Percentiles rank a stretch among this genome's conserved stretches.
phyloP scores from a whole-genome alignment of 1,139 yeast genomes.

The Magnusiomyces fungicola region DNA sequence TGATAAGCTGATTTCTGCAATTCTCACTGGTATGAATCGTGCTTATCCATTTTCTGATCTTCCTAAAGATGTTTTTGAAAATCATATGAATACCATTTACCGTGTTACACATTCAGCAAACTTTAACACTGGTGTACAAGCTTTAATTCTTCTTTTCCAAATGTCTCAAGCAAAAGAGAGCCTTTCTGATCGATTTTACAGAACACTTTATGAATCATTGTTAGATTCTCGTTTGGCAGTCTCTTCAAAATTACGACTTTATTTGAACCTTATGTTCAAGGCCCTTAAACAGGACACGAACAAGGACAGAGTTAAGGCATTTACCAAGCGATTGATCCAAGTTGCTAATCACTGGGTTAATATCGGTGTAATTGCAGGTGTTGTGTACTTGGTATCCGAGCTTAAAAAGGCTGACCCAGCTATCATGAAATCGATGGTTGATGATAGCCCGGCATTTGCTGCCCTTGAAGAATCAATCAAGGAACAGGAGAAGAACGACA shows the following conservation, averaged over 20 bases:
- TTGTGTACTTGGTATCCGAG: constrained; percentile 69
- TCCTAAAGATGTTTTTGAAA: constrained; percentile 62
- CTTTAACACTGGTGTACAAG: constrained; percentile 91
- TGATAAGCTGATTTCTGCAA: constrained; percentile 79
- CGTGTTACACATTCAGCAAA: constrained; percentile 90
- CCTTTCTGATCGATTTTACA: constrained; percentile 64
- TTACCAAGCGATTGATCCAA: constrained; percentile 85
- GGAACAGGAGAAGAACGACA: background rate
- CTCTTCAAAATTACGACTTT: constrained; percentile 76
- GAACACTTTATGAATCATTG: constrained; percentile 84
- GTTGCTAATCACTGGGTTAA: constrained; percentile 80
- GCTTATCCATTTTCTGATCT: constrained; percentile 88
- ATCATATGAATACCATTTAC: constrained; percentile 78
- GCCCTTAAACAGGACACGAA: constrained; percentile 69
- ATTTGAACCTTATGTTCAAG: constrained; percentile 76
- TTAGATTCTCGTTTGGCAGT: constrained; percentile 74
- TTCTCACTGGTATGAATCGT: constrained; percentile 91
- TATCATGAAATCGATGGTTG: constrained; percentile 40
- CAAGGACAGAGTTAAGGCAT: constrained; percentile 67
- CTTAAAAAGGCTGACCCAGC: constrained; percentile 49
- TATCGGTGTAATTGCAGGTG: constrained; percentile 86
- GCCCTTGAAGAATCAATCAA: background rate
- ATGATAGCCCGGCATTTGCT: constrained; percentile 5
- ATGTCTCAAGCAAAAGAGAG: constrained; percentile 36
- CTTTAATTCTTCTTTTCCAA: constrained; percentile 76